Conservation (phyloP, 208 protist genomes). For the Leptomonas pyrrhocoris region DNA sequence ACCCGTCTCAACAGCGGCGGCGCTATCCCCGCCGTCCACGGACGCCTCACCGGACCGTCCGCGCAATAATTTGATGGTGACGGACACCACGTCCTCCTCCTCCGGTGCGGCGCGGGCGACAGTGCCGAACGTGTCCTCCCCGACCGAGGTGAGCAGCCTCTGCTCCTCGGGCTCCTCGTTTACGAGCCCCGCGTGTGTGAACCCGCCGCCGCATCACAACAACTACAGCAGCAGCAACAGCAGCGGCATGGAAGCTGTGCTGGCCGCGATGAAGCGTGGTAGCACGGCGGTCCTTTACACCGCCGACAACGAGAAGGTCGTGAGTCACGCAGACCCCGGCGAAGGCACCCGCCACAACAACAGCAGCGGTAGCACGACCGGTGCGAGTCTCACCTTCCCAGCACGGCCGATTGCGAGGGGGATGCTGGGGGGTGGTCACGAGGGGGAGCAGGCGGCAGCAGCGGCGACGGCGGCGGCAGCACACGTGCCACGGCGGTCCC, state of each 20-base stretch:
- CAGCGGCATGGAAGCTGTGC: slow-evolving; percentile 18
- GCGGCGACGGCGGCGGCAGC: slow-evolving; percentile 3
- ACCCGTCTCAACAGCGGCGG: neutral
- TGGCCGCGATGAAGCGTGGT: slow-evolving; percentile 24
- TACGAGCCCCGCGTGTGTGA: slow-evolving; percentile 24
- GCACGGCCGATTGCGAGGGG: slow-evolving; percentile 18
- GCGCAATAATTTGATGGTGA: neutral
- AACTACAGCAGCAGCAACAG: slow-evolving; percentile 4
- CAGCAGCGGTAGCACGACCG: neutral
- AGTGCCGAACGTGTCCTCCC: neutral
- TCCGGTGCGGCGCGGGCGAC: neutral
- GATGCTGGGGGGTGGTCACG: neutral
- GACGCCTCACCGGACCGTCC: slow-evolving; percentile 1
- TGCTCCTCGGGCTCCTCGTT: slow-evolving; percentile 27
- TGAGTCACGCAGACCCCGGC: neutral
- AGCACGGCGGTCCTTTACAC: slow-evolving; percentile 9
- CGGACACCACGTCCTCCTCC: neutral
- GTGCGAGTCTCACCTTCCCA: slow-evolving; percentile 10
- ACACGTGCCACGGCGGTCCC: slow-evolving; percentile 20
- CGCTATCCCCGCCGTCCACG: slow-evolving; percentile 1
- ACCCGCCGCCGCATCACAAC: slow-evolving; percentile 11
- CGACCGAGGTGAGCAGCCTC: neutral
- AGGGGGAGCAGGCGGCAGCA: slow-evolving; percentile 10
- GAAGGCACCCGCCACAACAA: neutral
- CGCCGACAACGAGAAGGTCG: slow-evolving; percentile 14